Conservation (phyloP, 2,329 filamentous ascomycete genomes). For the Trematosphaeria pertusa region DNA sequence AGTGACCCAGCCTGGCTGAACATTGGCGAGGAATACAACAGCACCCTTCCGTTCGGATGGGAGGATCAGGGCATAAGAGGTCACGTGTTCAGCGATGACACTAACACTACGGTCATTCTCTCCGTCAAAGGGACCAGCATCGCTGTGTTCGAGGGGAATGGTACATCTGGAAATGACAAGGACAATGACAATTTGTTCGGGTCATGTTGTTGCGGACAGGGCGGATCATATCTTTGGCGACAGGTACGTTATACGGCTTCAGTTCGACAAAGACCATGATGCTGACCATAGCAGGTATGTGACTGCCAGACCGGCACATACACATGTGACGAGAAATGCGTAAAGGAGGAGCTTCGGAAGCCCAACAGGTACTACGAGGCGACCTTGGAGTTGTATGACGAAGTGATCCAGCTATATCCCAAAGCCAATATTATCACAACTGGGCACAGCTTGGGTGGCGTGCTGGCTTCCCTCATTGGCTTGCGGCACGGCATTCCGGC, state of each 20-base stretch:
- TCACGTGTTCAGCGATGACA: slow-evolving; percentile 44
- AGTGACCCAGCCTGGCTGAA: slow-evolving; percentile 45
- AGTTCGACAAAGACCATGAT: too few relatives aligned
- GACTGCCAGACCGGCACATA: slow-evolving; percentile 46
- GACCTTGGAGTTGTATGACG: slow-evolving; percentile 41
- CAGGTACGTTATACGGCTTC: too few relatives aligned
- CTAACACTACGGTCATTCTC: slow-evolving; percentile 42
- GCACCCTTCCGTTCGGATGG: slow-evolving; percentile 44
- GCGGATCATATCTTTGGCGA: slow-evolving; percentile 44
- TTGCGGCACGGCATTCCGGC: slow-evolving; percentile 41
- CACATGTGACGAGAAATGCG: slow-evolving; percentile 43
- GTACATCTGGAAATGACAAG: slow-evolving; percentile 44
- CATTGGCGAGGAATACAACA: slow-evolving; percentile 39
- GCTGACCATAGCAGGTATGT: too few relatives aligned
- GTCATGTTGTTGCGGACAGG: slow-evolving; percentile 46
- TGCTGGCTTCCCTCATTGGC: slow-evolving; percentile 43
- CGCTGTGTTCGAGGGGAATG: slow-evolving; percentile 46
- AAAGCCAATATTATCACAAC: slow-evolving; percentile 43
- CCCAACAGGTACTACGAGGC: slow-evolving; percentile 43
- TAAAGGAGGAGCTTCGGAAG: slow-evolving; percentile 37
- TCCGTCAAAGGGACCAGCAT: slow-evolving; percentile 45
- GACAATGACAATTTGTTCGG: slow-evolving; percentile 48
- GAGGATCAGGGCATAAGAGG: slow-evolving; percentile 46
- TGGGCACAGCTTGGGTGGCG: slow-evolving; percentile 45
- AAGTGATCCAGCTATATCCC: slow-evolving; percentile 42